phyloP scores from a whole-genome alignment of 495 filamentous ascomycete genomes.

The Talaromyces borbonicus region DNA sequence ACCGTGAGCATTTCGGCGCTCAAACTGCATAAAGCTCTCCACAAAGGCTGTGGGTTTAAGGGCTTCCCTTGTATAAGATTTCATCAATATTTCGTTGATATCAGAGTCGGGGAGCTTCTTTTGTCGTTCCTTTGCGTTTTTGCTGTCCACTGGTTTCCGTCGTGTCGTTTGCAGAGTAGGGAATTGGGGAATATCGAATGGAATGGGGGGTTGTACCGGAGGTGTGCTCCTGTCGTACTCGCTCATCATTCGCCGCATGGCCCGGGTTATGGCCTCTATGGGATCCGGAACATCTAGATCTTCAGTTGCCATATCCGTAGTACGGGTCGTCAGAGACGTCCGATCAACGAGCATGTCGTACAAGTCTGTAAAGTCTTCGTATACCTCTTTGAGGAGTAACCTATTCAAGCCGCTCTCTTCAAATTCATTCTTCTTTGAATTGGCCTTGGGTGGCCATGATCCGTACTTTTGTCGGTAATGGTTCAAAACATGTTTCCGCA shows the following conservation, averaged over 20 bases:
- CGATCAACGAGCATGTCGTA: slow-evolving; percentile 88
- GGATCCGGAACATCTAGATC: slow-evolving; percentile 26
- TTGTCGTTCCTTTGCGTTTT: slow-evolving; percentile 52
- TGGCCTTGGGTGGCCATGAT: slow-evolving; percentile 87
- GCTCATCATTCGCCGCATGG: slow-evolving; percentile 61
- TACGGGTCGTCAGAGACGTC: slow-evolving; percentile 41
- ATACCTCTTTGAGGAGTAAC: slow-evolving; percentile 68
- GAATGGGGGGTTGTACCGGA: slow-evolving; percentile 82
- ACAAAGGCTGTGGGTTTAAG: slow-evolving; percentile 58
- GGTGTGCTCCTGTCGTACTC: slow-evolving; percentile 85
- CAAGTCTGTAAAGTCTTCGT: slow-evolving; percentile 73
- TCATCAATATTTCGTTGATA: slow-evolving; percentile 58
- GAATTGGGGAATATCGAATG: slow-evolving; percentile 77
- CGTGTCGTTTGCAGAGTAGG: slow-evolving; percentile 57
- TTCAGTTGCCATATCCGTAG: slow-evolving; percentile 33
- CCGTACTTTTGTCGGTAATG: slow-evolving; percentile 81
- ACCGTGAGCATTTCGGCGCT: slow-evolving; percentile 62
- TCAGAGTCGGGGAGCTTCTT: slow-evolving; percentile 74
- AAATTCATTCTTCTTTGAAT: slow-evolving; percentile 85
- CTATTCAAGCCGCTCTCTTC: slow-evolving; percentile 79
- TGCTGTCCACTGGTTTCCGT: slow-evolving; percentile 50
- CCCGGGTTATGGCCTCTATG: slow-evolving; percentile 36
- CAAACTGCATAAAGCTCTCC: slow-evolving; percentile 71
- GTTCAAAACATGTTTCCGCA: slow-evolving; percentile 62
- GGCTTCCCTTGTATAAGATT: slow-evolving; percentile 66